A percentile compares a stretch with the other conserved stretches of the same genome.
These are phyloP conservation scores for Glonium stellatum DNA, from an alignment of 495 filamentous ascomycete genomes.

Conservation along the genomic window DNA sequence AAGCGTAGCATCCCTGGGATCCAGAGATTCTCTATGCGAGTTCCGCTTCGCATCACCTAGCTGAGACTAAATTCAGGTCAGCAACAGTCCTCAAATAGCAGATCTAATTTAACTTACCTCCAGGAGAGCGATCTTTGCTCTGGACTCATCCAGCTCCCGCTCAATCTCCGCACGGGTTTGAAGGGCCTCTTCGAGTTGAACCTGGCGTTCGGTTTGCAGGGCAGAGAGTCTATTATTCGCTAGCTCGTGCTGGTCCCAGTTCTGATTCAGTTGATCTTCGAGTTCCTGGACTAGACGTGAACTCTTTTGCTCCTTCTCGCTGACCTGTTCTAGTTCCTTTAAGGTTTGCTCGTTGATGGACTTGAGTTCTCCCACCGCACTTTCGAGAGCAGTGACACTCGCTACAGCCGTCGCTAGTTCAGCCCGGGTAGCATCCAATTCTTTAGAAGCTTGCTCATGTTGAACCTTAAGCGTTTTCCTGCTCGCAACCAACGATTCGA, in stretches of 20 bases:
- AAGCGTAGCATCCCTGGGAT: slow-evolving; percentile 40
- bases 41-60: slow-evolving; percentile 45
- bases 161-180: slow-evolving; percentile 48
- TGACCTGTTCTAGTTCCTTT: slow-evolving; percentile 50
- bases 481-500: slow-evolving; percentile 38
- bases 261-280: slow-evolving; percentile 91
- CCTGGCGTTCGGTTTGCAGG: slow-evolving; percentile 61
- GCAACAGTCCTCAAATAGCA: slow-evolving; percentile 22
- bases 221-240: slow-evolving; percentile 67
- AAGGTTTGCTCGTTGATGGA: slow-evolving; percentile 35
- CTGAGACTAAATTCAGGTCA: slow-evolving; percentile 42
- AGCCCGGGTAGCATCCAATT: slow-evolving; percentile 66
- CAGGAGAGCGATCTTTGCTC: slow-evolving; percentile 54
- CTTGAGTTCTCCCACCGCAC: slow-evolving; percentile 41
- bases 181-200: slow-evolving; percentile 52
- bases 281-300: slow-evolving; percentile 87
- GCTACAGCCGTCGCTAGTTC: slow-evolving; percentile 41
- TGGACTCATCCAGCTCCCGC: slow-evolving; percentile 50
- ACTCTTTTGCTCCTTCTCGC: slow-evolving; percentile 69
- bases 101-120: slow-evolving; percentile 51
- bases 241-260: slow-evolving; percentile 84
- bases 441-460: slow-evolving; percentile 48
- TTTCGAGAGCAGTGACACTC: slow-evolving; percentile 50
- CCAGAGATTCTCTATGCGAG: slow-evolving; percentile 36
- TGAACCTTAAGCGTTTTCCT: slow-evolving; percentile 31